Evolutionary conservation across 2,329 filamentous ascomycete genomes (phyloP), one percentile per base, ranked within the genome.

Genomic region (Fusarium napiforme): DNA sequence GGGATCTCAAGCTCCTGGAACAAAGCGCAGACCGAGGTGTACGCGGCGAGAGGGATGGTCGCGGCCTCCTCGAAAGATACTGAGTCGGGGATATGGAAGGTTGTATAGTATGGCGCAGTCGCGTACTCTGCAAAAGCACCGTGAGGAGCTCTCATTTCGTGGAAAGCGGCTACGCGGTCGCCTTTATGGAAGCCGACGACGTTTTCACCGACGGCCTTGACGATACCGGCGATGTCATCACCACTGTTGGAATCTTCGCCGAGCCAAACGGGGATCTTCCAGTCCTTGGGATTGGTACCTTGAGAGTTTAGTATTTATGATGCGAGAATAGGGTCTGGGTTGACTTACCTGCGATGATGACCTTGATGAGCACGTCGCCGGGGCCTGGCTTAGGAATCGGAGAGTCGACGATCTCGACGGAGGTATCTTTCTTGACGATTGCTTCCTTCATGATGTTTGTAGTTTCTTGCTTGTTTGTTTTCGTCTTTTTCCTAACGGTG

Each of bases 121-220:
- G 89, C 87, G 72, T 91, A 92, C 75, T 92, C 89, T 7, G 90
- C 90, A 68, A 87, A 92, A 12, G 83, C 85, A 5, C 90, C 90
- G 40, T 84, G 77, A 0, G 85, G 82, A 1, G 81, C 80, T 47
- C 80, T 73, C 84, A 91, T 90, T 69, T 88, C 81, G 62, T 87
- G 85, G 58, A 86, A 86, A 1, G 84, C 84, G 1, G 83, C 84
- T 30, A 87, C 86, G 36, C 86, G 82, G 64, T 87, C 85, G 21
- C 85, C 86, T 12, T 63, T 52, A 4, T 62, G 52, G 40, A 78
- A 78, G 7, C 64, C 75, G 2, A 43, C 30, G 4, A 78, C 77
- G 2, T 74, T 66, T 21, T 61, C 67, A 1, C 78, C 78, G 2
- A 78, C 59, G 4, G 60, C 60, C 8, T 76, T 65, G 14, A 79